Evolutionary conservation across 495 filamentous ascomycete genomes (phyloP).

Genomic region (Talaromyces proteolyticus): DNA sequence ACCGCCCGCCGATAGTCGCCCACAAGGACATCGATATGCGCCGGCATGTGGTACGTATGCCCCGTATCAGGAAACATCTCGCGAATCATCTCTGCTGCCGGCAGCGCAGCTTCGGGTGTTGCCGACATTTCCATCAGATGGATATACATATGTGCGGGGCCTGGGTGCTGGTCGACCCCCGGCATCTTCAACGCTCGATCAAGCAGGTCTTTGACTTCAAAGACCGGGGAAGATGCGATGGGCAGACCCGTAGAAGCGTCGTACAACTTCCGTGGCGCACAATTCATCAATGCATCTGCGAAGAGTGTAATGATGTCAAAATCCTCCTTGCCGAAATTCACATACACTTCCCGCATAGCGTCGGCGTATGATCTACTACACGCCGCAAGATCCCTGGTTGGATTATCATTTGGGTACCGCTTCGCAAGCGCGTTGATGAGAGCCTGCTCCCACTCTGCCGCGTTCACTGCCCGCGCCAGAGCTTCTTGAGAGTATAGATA

Average conservation of each 20-base stretch:
- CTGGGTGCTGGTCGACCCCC: constrained; percentile 2
- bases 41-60: constrained; percentile 2
- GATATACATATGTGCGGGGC: constrained; percentile 2
- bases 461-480: constrained; percentile 14
- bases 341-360: constrained; percentile 1
- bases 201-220: constrained; percentile 2
- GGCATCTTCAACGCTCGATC: not conserved
- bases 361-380: not conserved
- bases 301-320: constrained; percentile 1
- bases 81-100: constrained; percentile 3
- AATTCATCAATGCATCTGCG: not conserved
- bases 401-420: constrained; percentile 43
- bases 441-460: constrained; percentile 43
- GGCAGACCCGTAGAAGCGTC: constrained; percentile 2
- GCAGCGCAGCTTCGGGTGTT: constrained; percentile 44
- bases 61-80: constrained; percentile 3
- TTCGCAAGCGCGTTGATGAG: constrained; percentile 49
- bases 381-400: not conserved
- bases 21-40: constrained; percentile 3
- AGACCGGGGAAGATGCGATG: not conserved
- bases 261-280: constrained; percentile 1
- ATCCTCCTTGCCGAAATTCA: not conserved
- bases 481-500: constrained; percentile 38
- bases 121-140: constrained; percentile 68
- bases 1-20: constrained; percentile 1